phyloP scores from a whole-genome alignment of 2,329 filamentous ascomycete genomes.

The Shiraia sp. region DNA sequence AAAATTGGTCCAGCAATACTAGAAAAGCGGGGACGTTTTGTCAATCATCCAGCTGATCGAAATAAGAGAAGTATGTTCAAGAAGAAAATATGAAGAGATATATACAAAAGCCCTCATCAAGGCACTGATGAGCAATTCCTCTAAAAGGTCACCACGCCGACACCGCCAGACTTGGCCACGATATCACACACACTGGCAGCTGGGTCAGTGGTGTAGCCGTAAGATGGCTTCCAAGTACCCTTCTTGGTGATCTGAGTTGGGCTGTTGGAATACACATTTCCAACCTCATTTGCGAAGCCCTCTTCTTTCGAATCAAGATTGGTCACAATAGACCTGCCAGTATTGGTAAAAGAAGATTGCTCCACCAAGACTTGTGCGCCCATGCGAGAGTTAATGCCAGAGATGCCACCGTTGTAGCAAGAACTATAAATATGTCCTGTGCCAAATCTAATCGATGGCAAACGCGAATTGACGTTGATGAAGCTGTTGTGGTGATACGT shows the following conservation, averaged over 20 bases:
- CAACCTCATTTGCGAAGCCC: slow-evolving; percentile 50
- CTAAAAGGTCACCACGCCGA: slow-evolving; percentile 38
- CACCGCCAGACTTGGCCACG: slow-evolving; percentile 33
- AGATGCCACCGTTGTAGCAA: slow-evolving; percentile 44
- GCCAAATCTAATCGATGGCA: slow-evolving; percentile 67
- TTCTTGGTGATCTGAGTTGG: slow-evolving; percentile 53
- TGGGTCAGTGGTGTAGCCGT: slow-evolving; percentile 52
- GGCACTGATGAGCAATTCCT: not conserved
- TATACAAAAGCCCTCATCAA: slow-evolving; percentile 16
- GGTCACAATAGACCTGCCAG: slow-evolving; percentile 61
- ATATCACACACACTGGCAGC: slow-evolving; percentile 31
- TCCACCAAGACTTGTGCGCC: slow-evolving; percentile 51
- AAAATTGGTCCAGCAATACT: too few species aligned
- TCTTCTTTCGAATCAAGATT: slow-evolving; percentile 60
- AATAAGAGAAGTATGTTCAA: slow-evolving; percentile 18
- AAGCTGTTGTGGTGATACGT: slow-evolving; percentile 72
- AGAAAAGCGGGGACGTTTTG: too few species aligned
- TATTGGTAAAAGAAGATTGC: slow-evolving; percentile 59
- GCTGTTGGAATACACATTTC: slow-evolving; percentile 49
- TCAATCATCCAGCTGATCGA: too few species aligned
- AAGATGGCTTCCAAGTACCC: slow-evolving; percentile 57
- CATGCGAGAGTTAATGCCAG: slow-evolving; percentile 50
- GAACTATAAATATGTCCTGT: slow-evolving; percentile 65
- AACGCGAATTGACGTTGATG: slow-evolving; percentile 65
- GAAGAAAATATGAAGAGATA: slow-evolving; percentile 23